phyloP scores from a whole-genome alignment of 2,329 filamentous ascomycete species.

The Thielaviopsis ethacetica region DNA sequence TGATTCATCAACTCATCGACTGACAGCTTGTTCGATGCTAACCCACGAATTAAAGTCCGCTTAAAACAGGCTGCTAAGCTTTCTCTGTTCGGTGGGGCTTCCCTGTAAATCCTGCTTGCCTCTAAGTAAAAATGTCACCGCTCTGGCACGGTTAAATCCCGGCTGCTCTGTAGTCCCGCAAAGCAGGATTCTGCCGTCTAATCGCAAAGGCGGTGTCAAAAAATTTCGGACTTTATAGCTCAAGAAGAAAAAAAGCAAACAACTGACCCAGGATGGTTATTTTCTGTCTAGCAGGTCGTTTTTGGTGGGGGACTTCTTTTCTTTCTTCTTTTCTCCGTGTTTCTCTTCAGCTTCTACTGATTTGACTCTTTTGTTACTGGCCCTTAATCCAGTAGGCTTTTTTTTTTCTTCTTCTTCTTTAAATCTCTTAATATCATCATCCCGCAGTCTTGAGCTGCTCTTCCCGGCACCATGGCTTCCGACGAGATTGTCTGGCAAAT shows the following conservation, averaged over 20 bases:
- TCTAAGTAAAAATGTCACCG: neutral
- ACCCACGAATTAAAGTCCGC: too few relatives aligned
- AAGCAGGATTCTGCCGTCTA: conserved; percentile 8
- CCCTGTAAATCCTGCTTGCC: neutral
- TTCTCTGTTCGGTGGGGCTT: neutral
- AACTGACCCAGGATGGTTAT: neutral
- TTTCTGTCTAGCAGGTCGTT: neutral
- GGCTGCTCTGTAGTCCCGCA: neutral
- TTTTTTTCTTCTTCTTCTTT: neutral
- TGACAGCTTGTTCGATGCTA: too few relatives aligned
- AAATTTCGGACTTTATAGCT: conserved; percentile 11
- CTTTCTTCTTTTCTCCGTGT: conserved; percentile 2
- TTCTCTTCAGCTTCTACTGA: neutral
- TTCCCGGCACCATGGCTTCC: conserved; percentile 49
- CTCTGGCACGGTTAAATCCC: conserved; percentile 6
- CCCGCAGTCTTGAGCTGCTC: neutral
- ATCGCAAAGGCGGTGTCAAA: conserved; percentile 12
- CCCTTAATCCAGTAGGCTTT: neutral
- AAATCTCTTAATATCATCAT: neutral
- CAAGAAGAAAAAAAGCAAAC: neutral
- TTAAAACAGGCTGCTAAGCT: too few relatives aligned
- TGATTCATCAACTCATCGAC: too few relatives aligned
- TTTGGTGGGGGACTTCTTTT: neutral
- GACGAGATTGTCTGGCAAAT: conserved; percentile 98
- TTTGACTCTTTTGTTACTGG: neutral